A percentile compares a stretch with the other conserved stretches of the same genome.
Evolutionary conservation across 208 protist genomes (phyloP).

Genomic region (Naegleria fowleri): DNA sequence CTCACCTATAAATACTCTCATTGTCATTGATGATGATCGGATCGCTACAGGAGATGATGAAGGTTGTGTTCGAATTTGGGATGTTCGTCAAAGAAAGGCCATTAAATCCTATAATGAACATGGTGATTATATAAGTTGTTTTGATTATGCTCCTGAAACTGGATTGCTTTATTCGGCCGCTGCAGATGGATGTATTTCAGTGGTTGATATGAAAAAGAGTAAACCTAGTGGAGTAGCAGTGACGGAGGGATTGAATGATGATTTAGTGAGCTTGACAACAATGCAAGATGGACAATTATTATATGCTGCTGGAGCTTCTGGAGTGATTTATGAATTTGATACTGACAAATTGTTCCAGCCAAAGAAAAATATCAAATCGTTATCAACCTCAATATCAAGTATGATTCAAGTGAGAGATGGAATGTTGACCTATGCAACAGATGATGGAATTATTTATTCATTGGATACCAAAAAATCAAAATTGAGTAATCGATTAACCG

Average conservation of each 20-base stretch:
- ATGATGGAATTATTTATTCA: background rate
- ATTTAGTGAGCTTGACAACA: background rate
- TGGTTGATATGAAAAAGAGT: background rate
- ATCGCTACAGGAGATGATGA: constrained; percentile 17
- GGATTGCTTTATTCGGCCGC: background rate
- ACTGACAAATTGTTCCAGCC: background rate
- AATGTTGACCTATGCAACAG: background rate
- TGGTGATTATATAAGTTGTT: background rate
- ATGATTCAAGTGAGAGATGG: background rate
- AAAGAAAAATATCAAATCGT: background rate
- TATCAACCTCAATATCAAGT: background rate
- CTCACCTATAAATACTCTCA: background rate
- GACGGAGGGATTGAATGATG: background rate
- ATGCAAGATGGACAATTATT: background rate
- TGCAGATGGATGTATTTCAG: background rate
- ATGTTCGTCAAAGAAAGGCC: background rate
- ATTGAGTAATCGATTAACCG: background rate
- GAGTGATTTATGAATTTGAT: background rate
- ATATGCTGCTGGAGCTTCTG: background rate
- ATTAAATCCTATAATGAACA: background rate
- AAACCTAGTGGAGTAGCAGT: background rate
- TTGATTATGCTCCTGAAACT: background rate
- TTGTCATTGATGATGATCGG: background rate
- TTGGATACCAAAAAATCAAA: background rate
- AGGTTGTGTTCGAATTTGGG: background rate